A percentile compares a stretch with the other conserved stretches of the same genome.
Conservation (phyloP, 2,329 filamentous ascomycete genomes). For the Monilinia fructigena region DNA sequence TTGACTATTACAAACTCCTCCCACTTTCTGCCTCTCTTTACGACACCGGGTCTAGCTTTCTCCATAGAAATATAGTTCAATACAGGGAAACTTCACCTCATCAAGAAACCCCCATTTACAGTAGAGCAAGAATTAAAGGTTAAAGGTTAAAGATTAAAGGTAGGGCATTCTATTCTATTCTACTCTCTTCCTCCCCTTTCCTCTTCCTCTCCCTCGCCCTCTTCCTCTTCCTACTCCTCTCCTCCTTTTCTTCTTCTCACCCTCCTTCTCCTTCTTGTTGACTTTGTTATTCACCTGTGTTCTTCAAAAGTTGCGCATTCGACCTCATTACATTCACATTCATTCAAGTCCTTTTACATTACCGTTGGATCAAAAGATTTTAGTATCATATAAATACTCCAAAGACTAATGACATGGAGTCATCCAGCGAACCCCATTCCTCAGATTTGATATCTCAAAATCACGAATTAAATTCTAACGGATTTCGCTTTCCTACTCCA, state of each 20-base stretch:
- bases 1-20: background rate
- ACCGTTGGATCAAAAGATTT: background rate
- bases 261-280: background rate
- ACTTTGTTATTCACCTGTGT: conserved; percentile 9
- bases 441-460: conserved; percentile 25
- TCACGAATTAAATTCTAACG: conserved; percentile 25
- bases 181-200: too few species aligned
- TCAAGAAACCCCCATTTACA: background rate
- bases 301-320: conserved; percentile 4
- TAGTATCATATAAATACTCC: conserved; percentile 11
- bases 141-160: background rate
- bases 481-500: conserved; percentile 35
- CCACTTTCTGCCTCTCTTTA: conserved; percentile 1
- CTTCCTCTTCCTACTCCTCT: background rate
- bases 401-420: conserved; percentile 40
- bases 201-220: too few species aligned
- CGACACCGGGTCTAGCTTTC: conserved; percentile 8
- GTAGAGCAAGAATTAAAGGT: too few species aligned
- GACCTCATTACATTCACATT: conserved; percentile 7
- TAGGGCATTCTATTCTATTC: background rate
- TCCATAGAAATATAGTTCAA: conserved; percentile 6
- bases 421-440: conserved; percentile 32
- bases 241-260: background rate
- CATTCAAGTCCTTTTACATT: background rate
- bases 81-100: background rate